A percentile compares a stretch with the other conserved stretches of the same genome.
phyloP scores from a whole-genome alignment of 2,329 filamentous ascomycete genomes.

The Shiraia sp. region DNA sequence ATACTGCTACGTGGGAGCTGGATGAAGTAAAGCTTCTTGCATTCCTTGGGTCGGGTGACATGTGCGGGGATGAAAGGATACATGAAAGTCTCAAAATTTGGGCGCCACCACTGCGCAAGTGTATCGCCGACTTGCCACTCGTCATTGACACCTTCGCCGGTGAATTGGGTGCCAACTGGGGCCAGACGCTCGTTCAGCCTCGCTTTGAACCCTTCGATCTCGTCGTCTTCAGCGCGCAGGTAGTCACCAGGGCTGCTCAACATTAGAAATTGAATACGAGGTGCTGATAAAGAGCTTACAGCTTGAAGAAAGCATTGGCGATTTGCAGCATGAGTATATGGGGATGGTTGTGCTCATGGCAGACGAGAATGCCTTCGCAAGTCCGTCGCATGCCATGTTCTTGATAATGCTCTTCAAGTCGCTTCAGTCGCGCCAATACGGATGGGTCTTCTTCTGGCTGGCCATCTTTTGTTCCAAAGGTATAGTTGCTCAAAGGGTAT shows the following conservation, averaged over 20 bases:
- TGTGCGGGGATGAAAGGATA: constrained; percentile 97
- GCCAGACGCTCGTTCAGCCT: constrained; percentile 91
- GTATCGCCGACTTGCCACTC: constrained; percentile 96
- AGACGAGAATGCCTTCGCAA: constrained; percentile 95
- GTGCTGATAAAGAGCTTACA: constrained; percentile 53
- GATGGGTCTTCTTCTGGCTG: constrained; percentile 98
- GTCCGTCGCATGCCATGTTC: constrained; percentile 95
- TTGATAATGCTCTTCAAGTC: constrained; percentile 93
- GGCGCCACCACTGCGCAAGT: constrained; percentile 96
- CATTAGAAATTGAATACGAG: constrained; percentile 1
- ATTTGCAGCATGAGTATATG: constrained; percentile 99
- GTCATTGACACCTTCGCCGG: constrained; percentile 83
- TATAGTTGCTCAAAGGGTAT: constrained; percentile 97
- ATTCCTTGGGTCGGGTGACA: constrained; percentile 95
- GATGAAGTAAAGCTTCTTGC: constrained; percentile 98
- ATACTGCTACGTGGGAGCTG: constrained; percentile 88
- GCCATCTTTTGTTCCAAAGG: constrained; percentile 96
- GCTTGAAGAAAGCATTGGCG: constrained; percentile 98
- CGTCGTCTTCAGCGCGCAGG: constrained; percentile 83
- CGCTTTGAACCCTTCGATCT: constrained; percentile 91
- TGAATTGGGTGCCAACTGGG: constrained; percentile 79
- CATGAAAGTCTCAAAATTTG: constrained; percentile 99
- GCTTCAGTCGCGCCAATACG: constrained; percentile 86
- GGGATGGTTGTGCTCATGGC: constrained; percentile 98
- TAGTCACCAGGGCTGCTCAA: constrained; percentile 79